A percentile compares a stretch with the other conserved stretches of the same genome.
Evolutionary conservation across 345 rosid genomes (phyloP).

Genomic region (Brassica juncea): DNA sequence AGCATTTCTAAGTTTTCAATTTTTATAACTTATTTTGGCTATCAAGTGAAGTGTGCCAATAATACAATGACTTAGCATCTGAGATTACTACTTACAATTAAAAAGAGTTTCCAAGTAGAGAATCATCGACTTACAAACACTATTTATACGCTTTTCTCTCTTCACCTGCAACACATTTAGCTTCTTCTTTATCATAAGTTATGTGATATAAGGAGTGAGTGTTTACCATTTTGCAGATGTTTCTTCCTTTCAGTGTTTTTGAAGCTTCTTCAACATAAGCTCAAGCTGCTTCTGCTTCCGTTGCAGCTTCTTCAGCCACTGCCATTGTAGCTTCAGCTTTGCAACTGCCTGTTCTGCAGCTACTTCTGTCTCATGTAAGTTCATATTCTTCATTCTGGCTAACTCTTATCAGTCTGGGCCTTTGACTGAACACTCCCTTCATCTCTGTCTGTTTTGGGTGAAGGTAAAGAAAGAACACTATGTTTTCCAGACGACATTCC

Average conservation of each 20-base stretch:
- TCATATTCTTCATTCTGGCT: conserved; percentile 62
- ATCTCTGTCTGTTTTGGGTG: conserved; percentile 55
- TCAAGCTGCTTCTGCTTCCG: conserved; percentile 79
- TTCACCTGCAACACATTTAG: neutral
- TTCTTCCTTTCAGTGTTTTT: conserved; percentile 66
- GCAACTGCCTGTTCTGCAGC: conserved; percentile 90
- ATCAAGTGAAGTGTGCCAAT: conserved; percentile 12
- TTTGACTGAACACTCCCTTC: conserved; percentile 53
- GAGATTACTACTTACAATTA: conserved; percentile 11
- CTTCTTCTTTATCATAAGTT: conserved; percentile 9
- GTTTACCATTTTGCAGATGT: conserved; percentile 52
- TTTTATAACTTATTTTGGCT: neutral
- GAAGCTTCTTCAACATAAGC: conserved; percentile 84
- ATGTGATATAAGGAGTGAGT: neutral
- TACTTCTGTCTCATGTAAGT: conserved; percentile 74
- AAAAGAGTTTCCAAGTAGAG: conserved; percentile 22
- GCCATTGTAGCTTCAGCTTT: conserved; percentile 27
- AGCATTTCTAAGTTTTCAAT: too few relatives aligned
- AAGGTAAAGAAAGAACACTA: conserved; percentile 38
- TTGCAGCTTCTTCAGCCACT: too few relatives aligned
- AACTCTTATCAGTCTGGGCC: conserved; percentile 78
- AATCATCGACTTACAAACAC: conserved; percentile 15
- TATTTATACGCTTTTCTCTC: neutral
- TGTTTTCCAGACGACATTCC: conserved; percentile 50
- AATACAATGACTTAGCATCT: neutral